A percentile compares a stretch with the other conserved stretches of the same genome.
phyloP scores from a whole-genome alignment of 305 asterid genomes.

The Solanum chacoense region DNA sequence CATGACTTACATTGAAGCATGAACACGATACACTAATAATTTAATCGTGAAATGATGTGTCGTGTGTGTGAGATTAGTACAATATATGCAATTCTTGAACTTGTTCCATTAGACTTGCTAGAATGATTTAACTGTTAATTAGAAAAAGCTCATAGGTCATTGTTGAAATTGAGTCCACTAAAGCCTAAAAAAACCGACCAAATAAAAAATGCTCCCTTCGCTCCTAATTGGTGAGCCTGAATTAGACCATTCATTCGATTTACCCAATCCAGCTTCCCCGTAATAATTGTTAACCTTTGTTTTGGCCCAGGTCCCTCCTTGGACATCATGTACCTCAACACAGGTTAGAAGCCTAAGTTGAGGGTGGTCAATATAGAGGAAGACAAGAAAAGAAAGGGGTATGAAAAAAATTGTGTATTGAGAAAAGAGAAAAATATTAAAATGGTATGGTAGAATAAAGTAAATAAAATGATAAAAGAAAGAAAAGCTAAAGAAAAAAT shows the following conservation, averaged over 20 bases:
- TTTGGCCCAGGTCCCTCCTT: not conserved
- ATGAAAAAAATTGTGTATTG: not conserved
- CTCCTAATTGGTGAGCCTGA: not conserved
- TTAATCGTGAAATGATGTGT: not conserved
- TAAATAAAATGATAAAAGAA: not conserved
- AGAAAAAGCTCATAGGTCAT: not conserved
- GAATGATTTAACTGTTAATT: not conserved
- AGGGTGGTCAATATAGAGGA: not conserved
- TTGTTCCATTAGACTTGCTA: not conserved
- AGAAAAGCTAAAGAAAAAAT: not conserved
- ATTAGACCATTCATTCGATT: not conserved
- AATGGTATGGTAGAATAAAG: not conserved
- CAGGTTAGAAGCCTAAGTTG: not conserved
- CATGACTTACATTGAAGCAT: not conserved
- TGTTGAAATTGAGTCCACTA: not conserved
- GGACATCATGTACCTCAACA: not conserved
- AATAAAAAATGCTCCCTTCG: not conserved
- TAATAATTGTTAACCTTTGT: not conserved
- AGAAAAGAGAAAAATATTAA: not conserved
- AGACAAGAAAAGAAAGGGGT: not conserved
- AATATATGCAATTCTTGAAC: not conserved
- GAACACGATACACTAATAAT: not conserved
- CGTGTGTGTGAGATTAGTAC: not conserved
- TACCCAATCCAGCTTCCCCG: not conserved
- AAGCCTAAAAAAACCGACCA: not conserved